phyloP scores from a whole-genome alignment of 1,139 yeast species.

The Nakaseomyces kungkrabaensis region DNA sequence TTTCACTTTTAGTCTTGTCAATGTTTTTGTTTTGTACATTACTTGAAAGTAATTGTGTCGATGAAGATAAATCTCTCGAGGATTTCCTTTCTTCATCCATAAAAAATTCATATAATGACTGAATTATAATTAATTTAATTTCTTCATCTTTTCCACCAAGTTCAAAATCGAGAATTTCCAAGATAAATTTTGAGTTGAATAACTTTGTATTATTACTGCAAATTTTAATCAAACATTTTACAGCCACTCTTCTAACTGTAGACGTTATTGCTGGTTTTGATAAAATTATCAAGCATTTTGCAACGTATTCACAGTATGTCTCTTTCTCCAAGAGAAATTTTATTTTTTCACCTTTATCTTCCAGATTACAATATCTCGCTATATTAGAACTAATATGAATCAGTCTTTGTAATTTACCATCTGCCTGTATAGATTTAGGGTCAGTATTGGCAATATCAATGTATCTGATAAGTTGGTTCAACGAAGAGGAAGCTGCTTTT shows the following conservation, averaged over 20 bases:
- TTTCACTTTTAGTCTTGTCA: background rate
- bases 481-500: conserved; percentile 51
- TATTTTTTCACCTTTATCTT: conserved; percentile 36
- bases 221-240: conserved; percentile 46
- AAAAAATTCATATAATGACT: conserved; percentile 47
- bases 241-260: conserved; percentile 40
- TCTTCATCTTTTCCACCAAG: conserved; percentile 32
- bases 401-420: conserved; percentile 45
- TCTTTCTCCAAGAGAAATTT: conserved; percentile 40
- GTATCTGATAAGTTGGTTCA: conserved; percentile 40
- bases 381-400: conserved; percentile 57
- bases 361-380: conserved; percentile 58
- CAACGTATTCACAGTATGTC: conserved; percentile 43
- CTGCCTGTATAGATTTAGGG: conserved; percentile 24
- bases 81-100: conserved; percentile 42
- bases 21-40: conserved; percentile 24
- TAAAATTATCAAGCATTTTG: conserved; percentile 47
- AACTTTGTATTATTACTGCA: conserved; percentile 54
- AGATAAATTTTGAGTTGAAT: conserved; percentile 46
- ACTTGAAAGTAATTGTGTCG: conserved; percentile 18
- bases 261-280: conserved; percentile 32
- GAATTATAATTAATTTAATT: conserved; percentile 42
- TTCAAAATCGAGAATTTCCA: conserved; percentile 45
- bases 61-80: conserved; percentile 33
- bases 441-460: conserved; percentile 29